Percentiles rank a stretch among this genome's conserved stretches.
Evolutionary conservation across 2,329 filamentous ascomycete genomes (phyloP).

Genomic region (Xenosphaeropsis pyriputrescens): DNA sequence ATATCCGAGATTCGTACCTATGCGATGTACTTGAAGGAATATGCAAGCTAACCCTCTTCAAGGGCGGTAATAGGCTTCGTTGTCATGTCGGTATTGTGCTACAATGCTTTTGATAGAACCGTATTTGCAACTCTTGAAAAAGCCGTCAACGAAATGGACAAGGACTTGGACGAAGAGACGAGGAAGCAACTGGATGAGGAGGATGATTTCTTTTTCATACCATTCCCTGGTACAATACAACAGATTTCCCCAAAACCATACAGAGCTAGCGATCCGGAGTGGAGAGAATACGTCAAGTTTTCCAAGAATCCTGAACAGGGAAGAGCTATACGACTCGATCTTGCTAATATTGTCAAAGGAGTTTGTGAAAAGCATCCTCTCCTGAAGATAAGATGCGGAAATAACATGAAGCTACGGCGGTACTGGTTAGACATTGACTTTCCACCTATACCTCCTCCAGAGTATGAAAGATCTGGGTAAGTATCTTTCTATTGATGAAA

Average conservation of each 20-base stretch:
- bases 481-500: slow-evolving; percentile 6
- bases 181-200: slow-evolving; percentile 20
- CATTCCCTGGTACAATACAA: slow-evolving; percentile 43
- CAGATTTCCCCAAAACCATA: slow-evolving; percentile 33
- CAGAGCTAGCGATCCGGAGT: slow-evolving; percentile 44
- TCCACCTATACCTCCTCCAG: slow-evolving; percentile 41
- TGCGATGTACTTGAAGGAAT: neutral
- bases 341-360: slow-evolving; percentile 26
- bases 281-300: slow-evolving; percentile 43
- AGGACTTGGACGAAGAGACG: slow-evolving; percentile 28
- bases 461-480: slow-evolving; percentile 45
- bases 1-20: slow-evolving; percentile 1
- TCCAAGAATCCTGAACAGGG: slow-evolving; percentile 34
- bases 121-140: slow-evolving; percentile 30
- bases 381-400: slow-evolving; percentile 29
- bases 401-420: slow-evolving; percentile 30
- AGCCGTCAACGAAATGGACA: slow-evolving; percentile 21
- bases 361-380: slow-evolving; percentile 27
- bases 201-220: slow-evolving; percentile 38
- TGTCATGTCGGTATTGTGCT: slow-evolving; percentile 12
- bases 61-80: too few relatives aligned
- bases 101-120: slow-evolving; percentile 26
- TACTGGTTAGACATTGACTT: slow-evolving; percentile 48
- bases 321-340: slow-evolving; percentile 23
- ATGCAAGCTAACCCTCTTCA: neutral